Percentiles rank a stretch among this genome's conserved stretches.
phyloP scores from a whole-genome alignment of 2,329 filamentous ascomycete genomes.

The Chaetothyriales sp. region DNA sequence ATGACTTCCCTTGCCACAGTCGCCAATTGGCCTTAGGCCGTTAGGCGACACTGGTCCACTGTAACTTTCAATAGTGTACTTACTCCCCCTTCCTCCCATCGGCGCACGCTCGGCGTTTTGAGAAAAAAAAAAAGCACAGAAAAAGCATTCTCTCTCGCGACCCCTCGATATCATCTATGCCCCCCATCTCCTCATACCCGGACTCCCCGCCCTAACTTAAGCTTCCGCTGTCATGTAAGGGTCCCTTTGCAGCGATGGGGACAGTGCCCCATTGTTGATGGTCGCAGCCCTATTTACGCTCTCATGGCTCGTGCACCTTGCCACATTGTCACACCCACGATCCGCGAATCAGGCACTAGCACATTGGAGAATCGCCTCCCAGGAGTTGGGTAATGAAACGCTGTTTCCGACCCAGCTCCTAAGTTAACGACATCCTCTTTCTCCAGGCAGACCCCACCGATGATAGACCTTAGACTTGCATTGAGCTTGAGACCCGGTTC shows the following conservation, averaged over 20 bases:
- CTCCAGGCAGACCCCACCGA: background rate
- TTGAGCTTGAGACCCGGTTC: background rate
- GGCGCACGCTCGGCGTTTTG: background rate
- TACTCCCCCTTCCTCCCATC: background rate
- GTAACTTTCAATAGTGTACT: background rate
- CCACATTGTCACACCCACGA: background rate
- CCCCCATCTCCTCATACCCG: background rate
- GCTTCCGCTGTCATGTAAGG: background rate
- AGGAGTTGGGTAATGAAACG: background rate
- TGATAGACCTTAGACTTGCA: background rate
- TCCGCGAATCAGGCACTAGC: background rate
- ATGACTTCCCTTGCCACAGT: background rate
- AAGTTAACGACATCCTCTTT: background rate
- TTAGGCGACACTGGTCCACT: no score
- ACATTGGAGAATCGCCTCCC: background rate
- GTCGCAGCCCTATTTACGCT: background rate
- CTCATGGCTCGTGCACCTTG: background rate
- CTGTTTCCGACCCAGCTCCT: background rate
- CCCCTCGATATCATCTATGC: background rate
- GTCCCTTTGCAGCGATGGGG: background rate
- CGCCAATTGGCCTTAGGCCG: background rate
- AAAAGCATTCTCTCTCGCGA: background rate
- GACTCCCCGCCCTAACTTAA: background rate
- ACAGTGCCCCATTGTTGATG: background rate
- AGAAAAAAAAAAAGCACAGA: background rate